Base-by-base conservation (phyloP, 2,329 filamentous ascomycete species). In the Apiospora arundinis region DNA sequence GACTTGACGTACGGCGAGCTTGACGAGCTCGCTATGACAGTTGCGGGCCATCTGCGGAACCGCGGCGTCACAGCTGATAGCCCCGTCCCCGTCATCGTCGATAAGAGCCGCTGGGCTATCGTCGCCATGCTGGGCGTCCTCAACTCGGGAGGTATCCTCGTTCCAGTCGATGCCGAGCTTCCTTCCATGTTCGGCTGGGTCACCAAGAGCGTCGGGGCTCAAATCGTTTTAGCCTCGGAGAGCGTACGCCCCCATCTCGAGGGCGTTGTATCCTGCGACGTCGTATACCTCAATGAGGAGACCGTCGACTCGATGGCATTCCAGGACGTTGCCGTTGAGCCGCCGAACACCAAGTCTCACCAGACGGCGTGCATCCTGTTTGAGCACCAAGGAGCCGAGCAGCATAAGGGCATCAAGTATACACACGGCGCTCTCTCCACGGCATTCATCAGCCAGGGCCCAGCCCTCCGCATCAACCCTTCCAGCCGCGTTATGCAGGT, bases 31-130 rank as follows among this genome's bases (percentile, higher is more conserved):
- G 73, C 84, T 14, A 74, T 74, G n/a, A 73, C 75, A 16, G 73
- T 81, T 7, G 78, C 79, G 21, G 77, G 77, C 28, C 75, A 79
- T 40, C 73, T 81, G 60, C 63, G 77, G 6, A 75, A 74, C 28
- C 73, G 76, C 46, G 79, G 79, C 0, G 70, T 81, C 25, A 74
- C 77, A 52, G 76, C 75, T 11, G 76, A 76, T 28, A 77, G 75
- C 69, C 82, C 92, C 4, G 86, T 95, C 1, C 90, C 90, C 6
- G 85, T 95, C 7, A 87, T 91, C 23, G 85, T 94, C 76, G 89
- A 93, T 60, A 95, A 93, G 81, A 92, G 88, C 25, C 82, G 90
- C 18, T 88, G 92, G 78, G 85, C 93, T 0, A 92, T 94, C 67
- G 82, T 94, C 49, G 87, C 91, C 8, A 91, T 95, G 72, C 84